Conservation (phyloP, 768 basidiomycete species). For the Chalciporus piperatus region DNA sequence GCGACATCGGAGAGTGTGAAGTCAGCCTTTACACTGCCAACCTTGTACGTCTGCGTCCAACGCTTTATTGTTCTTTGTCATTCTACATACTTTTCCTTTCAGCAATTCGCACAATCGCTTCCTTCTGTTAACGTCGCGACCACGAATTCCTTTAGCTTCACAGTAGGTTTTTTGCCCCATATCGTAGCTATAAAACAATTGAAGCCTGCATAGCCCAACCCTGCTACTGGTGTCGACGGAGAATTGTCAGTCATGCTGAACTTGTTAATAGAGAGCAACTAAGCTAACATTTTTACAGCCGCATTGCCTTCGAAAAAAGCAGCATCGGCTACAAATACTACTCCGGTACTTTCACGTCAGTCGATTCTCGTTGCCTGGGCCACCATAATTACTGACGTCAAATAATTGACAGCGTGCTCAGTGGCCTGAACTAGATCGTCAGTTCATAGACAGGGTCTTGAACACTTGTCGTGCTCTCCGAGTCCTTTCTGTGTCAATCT, state of each 20-base stretch:
- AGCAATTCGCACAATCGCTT: constrained; percentile 60
- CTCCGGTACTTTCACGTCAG: constrained; percentile 59
- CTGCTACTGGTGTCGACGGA: constrained; percentile 52
- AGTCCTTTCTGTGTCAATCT: not conserved
- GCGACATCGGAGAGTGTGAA: constrained; percentile 47
- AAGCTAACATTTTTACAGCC: constrained; percentile 39
- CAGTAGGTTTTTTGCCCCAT: constrained; percentile 37
- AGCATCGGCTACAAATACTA: constrained; percentile 37
- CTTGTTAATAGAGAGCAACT: not conserved
- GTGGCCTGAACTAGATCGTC: too few relatives aligned
- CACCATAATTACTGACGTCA: not conserved
- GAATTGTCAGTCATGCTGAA: constrained; percentile 46
- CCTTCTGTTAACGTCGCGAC: constrained; percentile 51
- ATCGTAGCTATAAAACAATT: not conserved
- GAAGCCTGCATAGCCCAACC: constrained; percentile 42
- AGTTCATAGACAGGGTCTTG: too few relatives aligned
- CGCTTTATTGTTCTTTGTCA: not conserved
- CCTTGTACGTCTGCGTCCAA: constrained; percentile 36
- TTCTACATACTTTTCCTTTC: not conserved
- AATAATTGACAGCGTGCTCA: constrained; percentile 37
- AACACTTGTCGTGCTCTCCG: constrained; percentile 5
- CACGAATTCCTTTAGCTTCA: constrained; percentile 50
- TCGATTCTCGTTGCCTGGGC: not conserved
- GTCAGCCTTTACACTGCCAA: constrained; percentile 60
- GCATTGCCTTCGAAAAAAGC: constrained; percentile 54